Conservation (phyloP, 1,284 basidiomycete genomes). For the Mrakiaceae sp. region DNA sequence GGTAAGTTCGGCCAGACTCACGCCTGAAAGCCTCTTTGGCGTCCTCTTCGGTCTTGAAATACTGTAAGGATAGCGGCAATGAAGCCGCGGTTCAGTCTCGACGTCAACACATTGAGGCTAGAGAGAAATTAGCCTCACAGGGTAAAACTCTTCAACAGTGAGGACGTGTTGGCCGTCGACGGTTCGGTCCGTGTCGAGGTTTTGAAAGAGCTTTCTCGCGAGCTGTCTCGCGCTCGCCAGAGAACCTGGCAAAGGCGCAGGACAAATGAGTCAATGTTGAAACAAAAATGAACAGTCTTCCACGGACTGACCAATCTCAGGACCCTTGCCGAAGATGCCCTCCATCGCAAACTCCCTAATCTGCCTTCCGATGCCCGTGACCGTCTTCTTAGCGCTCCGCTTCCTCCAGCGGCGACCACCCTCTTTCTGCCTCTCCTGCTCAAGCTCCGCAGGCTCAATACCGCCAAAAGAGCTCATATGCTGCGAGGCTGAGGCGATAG, state of each 20-base stretch:
- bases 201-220: conserved; percentile 60
- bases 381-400: conserved; percentile 2
- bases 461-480: no score
- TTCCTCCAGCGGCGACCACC: background rate
- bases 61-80: conserved; percentile 40
- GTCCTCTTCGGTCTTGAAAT: conserved; percentile 58
- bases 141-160: conserved; percentile 43
- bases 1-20: background rate
- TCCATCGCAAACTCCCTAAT: conserved; percentile 61
- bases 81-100: no score
- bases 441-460: no score
- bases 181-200: conserved; percentile 45
- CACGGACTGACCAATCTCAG: conserved; percentile 37
- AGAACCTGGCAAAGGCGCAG: conserved; percentile 24
- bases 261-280: background rate
- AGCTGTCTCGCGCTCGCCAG: conserved; percentile 58
- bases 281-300: background rate
- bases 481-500: no score
- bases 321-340: conserved; percentile 48
- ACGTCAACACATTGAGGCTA: background rate
- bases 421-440: background rate
- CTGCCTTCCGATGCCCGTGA: conserved; percentile 27
- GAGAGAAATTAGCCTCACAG: conserved; percentile 29
- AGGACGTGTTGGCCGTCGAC: conserved; percentile 45
- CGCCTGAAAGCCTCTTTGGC: conserved; percentile 57